These are phyloP conservation scores for Diatrype stigma DNA, from an alignment of 2,329 filamentous ascomycete genomes.

Conservation along the genomic window DNA sequence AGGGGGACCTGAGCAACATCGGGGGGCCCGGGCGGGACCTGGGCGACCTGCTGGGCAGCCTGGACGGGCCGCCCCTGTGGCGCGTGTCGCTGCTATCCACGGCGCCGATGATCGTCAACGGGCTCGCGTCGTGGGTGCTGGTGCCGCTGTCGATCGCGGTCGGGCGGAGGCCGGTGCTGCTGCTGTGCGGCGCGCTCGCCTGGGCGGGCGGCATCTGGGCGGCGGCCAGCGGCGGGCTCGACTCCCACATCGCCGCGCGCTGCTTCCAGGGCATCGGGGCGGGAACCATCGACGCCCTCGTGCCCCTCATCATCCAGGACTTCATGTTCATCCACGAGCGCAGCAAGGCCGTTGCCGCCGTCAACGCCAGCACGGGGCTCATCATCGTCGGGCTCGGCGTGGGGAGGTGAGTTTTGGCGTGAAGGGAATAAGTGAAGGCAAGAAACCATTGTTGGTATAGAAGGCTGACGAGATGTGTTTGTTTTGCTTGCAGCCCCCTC, in stretches of 20 bases:
- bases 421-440: not conserved
- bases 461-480: not conserved
- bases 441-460: not conserved
- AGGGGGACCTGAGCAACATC: constrained; percentile 24
- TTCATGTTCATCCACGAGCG: constrained; percentile 36
- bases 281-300: constrained; percentile 31
- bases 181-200: constrained; percentile 28
- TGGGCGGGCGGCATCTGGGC: constrained; percentile 35
- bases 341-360: constrained; percentile 28
- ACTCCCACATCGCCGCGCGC: constrained; percentile 29
- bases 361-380: constrained; percentile 27
- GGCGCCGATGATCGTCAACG: constrained; percentile 32
- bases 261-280: constrained; percentile 32
- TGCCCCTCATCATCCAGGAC: constrained; percentile 35
- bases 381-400: constrained; percentile 27
- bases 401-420: constrained; percentile 2
- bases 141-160: constrained; percentile 33
- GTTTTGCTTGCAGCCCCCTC: constrained; percentile 16
- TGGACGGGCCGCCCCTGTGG: constrained; percentile 23
- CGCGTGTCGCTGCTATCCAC: constrained; percentile 29
- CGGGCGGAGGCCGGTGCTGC: constrained; percentile 32
- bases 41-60: constrained; percentile 24
- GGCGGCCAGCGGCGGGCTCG: constrained; percentile 25
- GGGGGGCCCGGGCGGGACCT: constrained; percentile 10
- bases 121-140: constrained; percentile 32